Percentiles rank a stretch among this genome's conserved stretches.
Evolutionary conservation across 306 rosid genomes (phyloP).

Genomic region (Purshia tridentata): DNA sequence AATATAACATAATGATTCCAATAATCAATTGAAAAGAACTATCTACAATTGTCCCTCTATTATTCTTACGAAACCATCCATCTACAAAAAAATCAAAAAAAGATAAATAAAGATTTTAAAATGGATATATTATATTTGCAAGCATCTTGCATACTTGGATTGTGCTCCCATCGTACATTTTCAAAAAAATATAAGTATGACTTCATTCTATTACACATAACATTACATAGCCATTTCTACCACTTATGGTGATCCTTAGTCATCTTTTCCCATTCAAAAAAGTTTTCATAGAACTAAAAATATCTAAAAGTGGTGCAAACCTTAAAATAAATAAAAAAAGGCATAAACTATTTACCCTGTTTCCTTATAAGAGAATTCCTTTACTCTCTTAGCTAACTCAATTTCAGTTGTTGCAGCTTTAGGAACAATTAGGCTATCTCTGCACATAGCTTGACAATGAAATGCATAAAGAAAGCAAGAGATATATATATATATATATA

Average conservation of each 20-base stretch:
- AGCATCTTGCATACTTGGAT: not conserved
- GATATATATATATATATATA: no score
- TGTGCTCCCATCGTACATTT: not conserved
- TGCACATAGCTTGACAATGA: conserved; percentile 78
- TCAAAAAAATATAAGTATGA: not conserved
- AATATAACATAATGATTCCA: not conserved
- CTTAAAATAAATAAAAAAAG: not conserved
- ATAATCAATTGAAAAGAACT: not conserved
- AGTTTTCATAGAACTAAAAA: not conserved
- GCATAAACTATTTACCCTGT: conserved; percentile 56
- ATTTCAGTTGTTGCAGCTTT: conserved; percentile 96
- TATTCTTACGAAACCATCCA: not conserved
- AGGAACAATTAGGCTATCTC: conserved; percentile 85
- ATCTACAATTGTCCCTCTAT: not conserved
- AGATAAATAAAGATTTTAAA: no score
- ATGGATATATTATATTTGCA: no score
- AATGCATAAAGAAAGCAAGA: conserved; percentile 21
- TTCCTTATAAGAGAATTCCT: conserved; percentile 84
- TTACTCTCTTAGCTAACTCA: conserved; percentile 80
- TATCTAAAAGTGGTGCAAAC: no score
- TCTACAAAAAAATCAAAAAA: no score
- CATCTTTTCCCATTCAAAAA: not conserved
- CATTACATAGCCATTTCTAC: not conserved
- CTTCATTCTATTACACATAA: not conserved
- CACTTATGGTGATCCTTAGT: not conserved